phyloP scores from a whole-genome alignment of 129 eudicot species.

The Rutidosis leptorrhynchoides region DNA sequence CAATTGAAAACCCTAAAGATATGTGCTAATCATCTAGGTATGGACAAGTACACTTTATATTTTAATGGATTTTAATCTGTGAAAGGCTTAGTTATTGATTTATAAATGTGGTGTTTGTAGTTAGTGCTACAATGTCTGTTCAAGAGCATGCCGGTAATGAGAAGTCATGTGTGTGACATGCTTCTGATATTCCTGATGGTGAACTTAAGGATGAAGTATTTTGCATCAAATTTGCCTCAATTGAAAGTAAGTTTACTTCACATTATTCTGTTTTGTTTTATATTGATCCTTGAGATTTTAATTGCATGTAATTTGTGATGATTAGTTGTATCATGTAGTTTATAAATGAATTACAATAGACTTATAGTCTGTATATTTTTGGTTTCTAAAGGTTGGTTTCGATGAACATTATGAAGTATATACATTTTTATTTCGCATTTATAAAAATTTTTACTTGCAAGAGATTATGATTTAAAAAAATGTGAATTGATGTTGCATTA shows the following conservation, averaged over 20 bases:
- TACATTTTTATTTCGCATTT: too few relatives aligned
- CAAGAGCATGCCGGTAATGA: too few relatives aligned
- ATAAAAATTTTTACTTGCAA: too few relatives aligned
- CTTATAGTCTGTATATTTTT: too few relatives aligned
- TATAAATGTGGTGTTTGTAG: slow-evolving; percentile 30
- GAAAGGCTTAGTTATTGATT: neutral
- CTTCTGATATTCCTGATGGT: slow-evolving; percentile 70
- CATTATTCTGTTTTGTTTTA: neutral
- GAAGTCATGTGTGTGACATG: slow-evolving; percentile 89
- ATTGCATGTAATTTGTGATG: neutral
- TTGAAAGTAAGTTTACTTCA: slow-evolving; percentile 53
- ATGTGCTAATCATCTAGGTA: slow-evolving; percentile 73
- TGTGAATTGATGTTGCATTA: neutral
- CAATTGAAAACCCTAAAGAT: slow-evolving; percentile 76
- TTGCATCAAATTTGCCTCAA: slow-evolving; percentile 58
- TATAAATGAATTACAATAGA: neutral
- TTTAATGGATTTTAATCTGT: neutral
- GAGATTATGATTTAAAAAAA: too few relatives aligned
- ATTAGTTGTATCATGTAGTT: neutral
- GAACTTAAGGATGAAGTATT: slow-evolving; percentile 70
- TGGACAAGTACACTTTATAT: neutral
- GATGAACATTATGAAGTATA: too few relatives aligned
- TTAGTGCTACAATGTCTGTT: slow-evolving; percentile 51
- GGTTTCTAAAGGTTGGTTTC: too few relatives aligned
- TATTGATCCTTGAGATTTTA: neutral